These are phyloP conservation scores for Cercospora zeina DNA, from an alignment of 2,329 filamentous ascomycete genomes.

Conservation along the genomic window DNA sequence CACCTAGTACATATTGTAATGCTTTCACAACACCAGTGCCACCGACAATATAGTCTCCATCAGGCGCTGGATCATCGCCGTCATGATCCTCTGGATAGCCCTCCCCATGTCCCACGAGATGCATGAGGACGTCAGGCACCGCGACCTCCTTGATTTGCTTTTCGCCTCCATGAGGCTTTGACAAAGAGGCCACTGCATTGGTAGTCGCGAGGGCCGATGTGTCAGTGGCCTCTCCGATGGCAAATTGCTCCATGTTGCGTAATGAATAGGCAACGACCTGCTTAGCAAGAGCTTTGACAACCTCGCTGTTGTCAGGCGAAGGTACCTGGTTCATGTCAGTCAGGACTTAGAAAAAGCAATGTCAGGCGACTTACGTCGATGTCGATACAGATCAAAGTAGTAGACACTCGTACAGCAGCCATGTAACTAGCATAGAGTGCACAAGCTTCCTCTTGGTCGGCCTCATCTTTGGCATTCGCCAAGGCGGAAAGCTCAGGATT, in stretches of 20 bases:
- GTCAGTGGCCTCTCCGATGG: conserved; percentile 62
- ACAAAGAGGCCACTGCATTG: conserved; percentile 48
- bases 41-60: conserved; percentile 93
- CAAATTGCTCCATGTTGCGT: conserved; percentile 80
- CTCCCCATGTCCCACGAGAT: conserved; percentile 74
- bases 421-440: conserved; percentile 90
- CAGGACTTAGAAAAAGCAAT: background rate
- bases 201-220: conserved; percentile 41
- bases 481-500: conserved; percentile 72
- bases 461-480: conserved; percentile 73
- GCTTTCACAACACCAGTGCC: conserved; percentile 95
- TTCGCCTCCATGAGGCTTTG: conserved; percentile 47
- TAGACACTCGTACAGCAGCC: conserved; percentile 80
- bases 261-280: conserved; percentile 95
- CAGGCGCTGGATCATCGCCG: conserved; percentile 69
- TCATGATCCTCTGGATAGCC: conserved; percentile 55
- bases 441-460: conserved; percentile 85
- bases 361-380: conserved; percentile 62
- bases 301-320: conserved; percentile 75
- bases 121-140: conserved; percentile 81
- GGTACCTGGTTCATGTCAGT: conserved; percentile 55
- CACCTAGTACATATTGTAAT: conserved; percentile 83
- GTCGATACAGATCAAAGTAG: conserved; percentile 82
- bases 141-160: conserved; percentile 57
- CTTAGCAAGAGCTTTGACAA: conserved; percentile 87